Evolutionary conservation across 345 rosid genomes (phyloP), one percentile per base, ranked within the genome.

Genomic region (Citrus australasica): DNA sequence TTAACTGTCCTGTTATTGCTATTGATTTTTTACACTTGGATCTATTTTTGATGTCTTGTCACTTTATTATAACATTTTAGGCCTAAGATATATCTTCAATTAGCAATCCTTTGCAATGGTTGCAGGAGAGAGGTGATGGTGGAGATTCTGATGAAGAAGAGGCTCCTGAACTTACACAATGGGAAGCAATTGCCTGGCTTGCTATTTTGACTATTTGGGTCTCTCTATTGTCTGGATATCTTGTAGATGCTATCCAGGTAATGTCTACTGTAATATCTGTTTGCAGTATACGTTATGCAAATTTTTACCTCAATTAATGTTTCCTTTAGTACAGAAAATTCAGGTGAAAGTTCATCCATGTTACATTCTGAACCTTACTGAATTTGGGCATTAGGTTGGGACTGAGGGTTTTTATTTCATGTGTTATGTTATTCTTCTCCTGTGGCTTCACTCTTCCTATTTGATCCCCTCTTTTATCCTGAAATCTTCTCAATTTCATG

Each of bases 161-260:
- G 80, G 82, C 75, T 27, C 93, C 98, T 4, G 98, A 95, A 84
- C 86, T 95, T 62, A 81, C 94, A 38, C 88, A 89, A 76, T 86
- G 90, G 91, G 99, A 95, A 85, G 86, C 98, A 42, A 71, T 95
- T 53, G 82, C 85, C 68, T 95, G 98, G 99, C 97, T 95, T 55
- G 80, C 88, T 25, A 86, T 92, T 76, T 85, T 95, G 88, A 90
- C 98, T 3, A 87, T 89, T 78, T 93, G 98, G 96, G 92, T 95
- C 59, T 95, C 97, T 64, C 76, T 92, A 82, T 85, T 95, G 69
- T 95, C 98, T 0, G 96, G 90, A 48, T 93, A 92, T 83, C 91
- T 95, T 80, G 99, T 95, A 48, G 93, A 93, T 87, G 90, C 98
- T 66, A 92, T 95, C 48, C 81, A 95, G 92, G 99, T 95, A 84